Conservation (phyloP, 2,329 filamentous ascomycete genomes). For the Apiospora kogelbergensis region DNA sequence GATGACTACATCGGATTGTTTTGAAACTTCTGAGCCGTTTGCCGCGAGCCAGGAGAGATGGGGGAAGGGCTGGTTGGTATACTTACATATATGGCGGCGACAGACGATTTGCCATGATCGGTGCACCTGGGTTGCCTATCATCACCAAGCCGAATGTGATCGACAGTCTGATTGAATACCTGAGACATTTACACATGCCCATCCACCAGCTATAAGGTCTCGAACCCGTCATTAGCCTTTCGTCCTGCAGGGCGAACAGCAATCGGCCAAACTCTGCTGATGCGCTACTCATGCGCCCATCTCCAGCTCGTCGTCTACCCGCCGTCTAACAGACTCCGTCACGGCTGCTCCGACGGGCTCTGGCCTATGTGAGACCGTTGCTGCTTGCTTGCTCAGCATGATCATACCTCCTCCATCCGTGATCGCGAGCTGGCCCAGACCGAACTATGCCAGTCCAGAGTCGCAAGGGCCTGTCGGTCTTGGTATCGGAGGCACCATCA, state of each 20-base stretch:
- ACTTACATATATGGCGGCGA: neutral
- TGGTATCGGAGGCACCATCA: conserved; percentile 24
- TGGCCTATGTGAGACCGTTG: no score
- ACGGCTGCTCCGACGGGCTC: neutral
- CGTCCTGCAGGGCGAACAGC: neutral
- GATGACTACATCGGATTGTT: neutral
- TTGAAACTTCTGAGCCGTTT: neutral
- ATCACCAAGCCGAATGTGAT: neutral
- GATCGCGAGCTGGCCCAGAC: conserved; percentile 27
- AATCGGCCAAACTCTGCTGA: neutral
- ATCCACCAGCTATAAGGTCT: neutral
- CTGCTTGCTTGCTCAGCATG: conserved; percentile 16
- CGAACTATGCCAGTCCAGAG: conserved; percentile 29
- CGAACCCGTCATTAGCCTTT: neutral
- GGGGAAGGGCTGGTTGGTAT: neutral
- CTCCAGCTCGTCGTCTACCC: neutral
- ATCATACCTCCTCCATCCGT: conserved; percentile 20
- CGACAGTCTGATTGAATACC: neutral
- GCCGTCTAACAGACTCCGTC: neutral
- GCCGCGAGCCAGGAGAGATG: neutral
- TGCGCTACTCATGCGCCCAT: neutral
- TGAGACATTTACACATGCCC: neutral
- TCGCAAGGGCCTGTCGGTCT: conserved; percentile 27
- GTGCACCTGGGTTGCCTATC: neutral
- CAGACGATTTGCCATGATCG: neutral